Base-by-base conservation (phyloP, 176 grass and related monocot genomes). In the Pontederia paniculata region DNA sequence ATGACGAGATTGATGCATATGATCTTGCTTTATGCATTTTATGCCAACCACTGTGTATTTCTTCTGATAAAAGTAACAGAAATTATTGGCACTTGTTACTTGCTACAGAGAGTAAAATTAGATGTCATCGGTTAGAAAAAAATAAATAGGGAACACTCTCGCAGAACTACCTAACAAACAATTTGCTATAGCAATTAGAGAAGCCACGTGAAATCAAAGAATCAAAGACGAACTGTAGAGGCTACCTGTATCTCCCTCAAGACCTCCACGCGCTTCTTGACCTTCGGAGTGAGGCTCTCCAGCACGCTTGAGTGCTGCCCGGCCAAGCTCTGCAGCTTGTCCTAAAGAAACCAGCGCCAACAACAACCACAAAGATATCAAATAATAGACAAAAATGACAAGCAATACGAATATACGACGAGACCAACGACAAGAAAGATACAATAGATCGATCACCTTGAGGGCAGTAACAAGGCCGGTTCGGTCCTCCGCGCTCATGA, bases 181-280 rank as follows among this genome's bases (percentile, higher is more conserved):
- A 37, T 37, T 37, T 55, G 17, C 8, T 64, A 48, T 14, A 31
- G 16, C 0, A 10, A 50, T 17, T 22, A 67, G 12, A 5, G 9
- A 0, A 23, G 15, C 18, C 11, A 41, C 19, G 2, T n/a, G n/a
- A 48, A 4, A 13, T 0, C 4, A 49, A 4, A 23, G 21, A 13
- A 9, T 15, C 8, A n/a, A 17, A 49, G n/a, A 16, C 16, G 61
- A n/a, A 64, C 21, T 13, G 49, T 17, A 49, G 45, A 59, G 25
- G 4, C 28, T 51, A 72, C 69, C 69, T 72, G 69, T 25, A 72
- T 61, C 37, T 44, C 45, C 56, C 57, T 50, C 28, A 72, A 52
- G 17, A 44, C 57, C 48, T 72, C 69, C 2, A 72, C 69, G 48
- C 69, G 69, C 69, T 72, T 61, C 69, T 48, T 72, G 18, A 72